Base-by-base conservation (phyloP, 441 rosid genomes). In the Heliophila coronopifolia region DNA sequence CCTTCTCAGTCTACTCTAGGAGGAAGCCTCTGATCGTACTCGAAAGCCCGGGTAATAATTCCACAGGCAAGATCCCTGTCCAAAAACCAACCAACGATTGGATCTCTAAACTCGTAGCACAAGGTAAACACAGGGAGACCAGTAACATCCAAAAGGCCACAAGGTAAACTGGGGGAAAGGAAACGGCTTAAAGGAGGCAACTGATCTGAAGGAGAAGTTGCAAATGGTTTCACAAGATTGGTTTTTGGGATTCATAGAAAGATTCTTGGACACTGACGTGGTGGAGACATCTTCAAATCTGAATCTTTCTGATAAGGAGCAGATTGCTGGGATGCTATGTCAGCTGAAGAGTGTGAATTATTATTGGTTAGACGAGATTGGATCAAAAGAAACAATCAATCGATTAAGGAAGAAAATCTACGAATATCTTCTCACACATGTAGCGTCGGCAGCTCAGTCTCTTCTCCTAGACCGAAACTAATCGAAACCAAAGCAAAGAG, bases 391-490 rank as follows among this genome's bases (percentile, higher is more conserved):
- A 67, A 80, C 83, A 0, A 54, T 83, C 0, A 83, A 85, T 24
- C 55, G 94, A 63, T 76, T 92, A 27, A 60, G 96, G 54, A 92
- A 92, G 79, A 92, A 92, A 77, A 92, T 92, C 5, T 92, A 87
- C 0, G 94, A 80, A 54, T 92, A 92, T 70, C 94, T 92, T 41
- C 86, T 92, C 0, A 83, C 94, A n/a, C 95, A 92, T 18, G 95
- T 92, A 1, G 99, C 85, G 65, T 88, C 96, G 1, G 97, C 96
- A 10, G 99, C 58, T 73, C 90, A 4, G 87, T 74, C 44, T 61
- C 83, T 4, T 66, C 80, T 18, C 84, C 78, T 12, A 37, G 54
- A 11, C 47, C 45, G 6, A 76, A 50, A 33, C 48, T 69, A 17
- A 35, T 55, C 0, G 91, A 80, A 54, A 35, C 68, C 7, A 84